Conservation (phyloP, 2,329 filamentous ascomycete species). For the Nothopassalora personata region DNA sequence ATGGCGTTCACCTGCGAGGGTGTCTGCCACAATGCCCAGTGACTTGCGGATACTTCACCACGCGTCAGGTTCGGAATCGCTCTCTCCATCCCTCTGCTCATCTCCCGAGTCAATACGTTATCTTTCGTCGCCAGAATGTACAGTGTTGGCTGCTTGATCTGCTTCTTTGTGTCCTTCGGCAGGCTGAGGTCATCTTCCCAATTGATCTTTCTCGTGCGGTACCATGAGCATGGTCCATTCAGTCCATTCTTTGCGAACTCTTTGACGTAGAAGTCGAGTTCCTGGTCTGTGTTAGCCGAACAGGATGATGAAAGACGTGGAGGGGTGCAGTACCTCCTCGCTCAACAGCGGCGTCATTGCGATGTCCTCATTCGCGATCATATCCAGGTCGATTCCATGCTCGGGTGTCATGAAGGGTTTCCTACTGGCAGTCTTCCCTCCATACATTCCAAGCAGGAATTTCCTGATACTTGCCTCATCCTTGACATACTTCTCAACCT, state of each 20-base stretch:
- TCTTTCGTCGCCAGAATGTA: slow-evolving; percentile 72
- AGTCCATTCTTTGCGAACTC: slow-evolving; percentile 69
- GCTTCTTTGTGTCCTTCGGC: slow-evolving; percentile 15
- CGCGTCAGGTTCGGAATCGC: slow-evolving; percentile 60
- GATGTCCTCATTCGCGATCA: slow-evolving; percentile 46
- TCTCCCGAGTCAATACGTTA: slow-evolving; percentile 62
- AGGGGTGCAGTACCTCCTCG: slow-evolving; percentile 45
- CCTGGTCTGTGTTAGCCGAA: slow-evolving; percentile 33
- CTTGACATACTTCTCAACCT: slow-evolving; percentile 52
- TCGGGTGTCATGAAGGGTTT: slow-evolving; percentile 54
- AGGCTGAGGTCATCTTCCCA: slow-evolving; percentile 63
- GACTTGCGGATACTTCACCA: slow-evolving; percentile 61
- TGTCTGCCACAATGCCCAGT: slow-evolving; percentile 80
- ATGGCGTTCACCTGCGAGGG: slow-evolving; percentile 64
- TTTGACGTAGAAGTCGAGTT: slow-evolving; percentile 70
- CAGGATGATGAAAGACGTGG: background rate
- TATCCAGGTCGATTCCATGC: slow-evolving; percentile 57
- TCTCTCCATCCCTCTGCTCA: slow-evolving; percentile 67
- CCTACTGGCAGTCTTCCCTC: slow-evolving; percentile 54
- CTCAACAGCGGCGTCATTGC: slow-evolving; percentile 55
- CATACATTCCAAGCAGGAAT: slow-evolving; percentile 68
- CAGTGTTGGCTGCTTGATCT: slow-evolving; percentile 51
- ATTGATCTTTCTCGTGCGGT: slow-evolving; percentile 68
- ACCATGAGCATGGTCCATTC: slow-evolving; percentile 64
- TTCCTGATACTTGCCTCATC: slow-evolving; percentile 55